Conservation (phyloP, 176 grass and related monocot species). For the Guadua angustifolia region DNA sequence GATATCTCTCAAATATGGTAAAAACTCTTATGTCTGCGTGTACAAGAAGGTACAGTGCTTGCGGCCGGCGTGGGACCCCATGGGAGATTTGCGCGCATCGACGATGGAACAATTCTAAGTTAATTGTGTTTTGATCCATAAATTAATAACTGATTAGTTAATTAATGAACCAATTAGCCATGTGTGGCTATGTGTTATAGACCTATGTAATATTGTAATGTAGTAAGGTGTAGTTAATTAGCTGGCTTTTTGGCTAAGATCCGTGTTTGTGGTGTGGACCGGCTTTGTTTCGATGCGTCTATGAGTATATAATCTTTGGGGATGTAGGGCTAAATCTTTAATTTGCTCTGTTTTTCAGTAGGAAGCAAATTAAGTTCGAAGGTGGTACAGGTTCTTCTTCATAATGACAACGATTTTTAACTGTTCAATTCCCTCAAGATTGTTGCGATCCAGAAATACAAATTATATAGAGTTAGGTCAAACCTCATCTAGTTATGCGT, state of each 20-base stretch:
- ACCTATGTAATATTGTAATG: too few relatives aligned
- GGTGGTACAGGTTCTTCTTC: conserved; percentile 6
- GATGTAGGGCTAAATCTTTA: background rate
- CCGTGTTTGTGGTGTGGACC: conserved; percentile 31
- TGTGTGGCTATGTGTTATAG: too few relatives aligned
- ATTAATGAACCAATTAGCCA: background rate
- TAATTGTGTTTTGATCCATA: background rate
- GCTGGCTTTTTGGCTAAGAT: conserved; percentile 3
- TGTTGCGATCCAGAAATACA: conserved; percentile 14
- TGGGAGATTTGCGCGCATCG: background rate
- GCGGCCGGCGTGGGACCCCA: background rate
- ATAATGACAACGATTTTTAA: background rate
- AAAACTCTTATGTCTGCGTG: background rate
- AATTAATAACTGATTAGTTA: background rate
- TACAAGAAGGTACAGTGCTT: conserved; percentile 25
- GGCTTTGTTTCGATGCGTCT: too few relatives aligned
- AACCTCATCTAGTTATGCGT: background rate
- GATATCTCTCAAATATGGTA: too few relatives aligned
- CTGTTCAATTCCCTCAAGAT: background rate
- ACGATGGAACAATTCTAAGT: background rate
- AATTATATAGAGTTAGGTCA: conserved; percentile 19
- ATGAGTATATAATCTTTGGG: background rate
- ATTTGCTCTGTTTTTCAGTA: conserved; percentile 14
- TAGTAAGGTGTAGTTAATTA: background rate
- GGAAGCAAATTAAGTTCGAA: conserved; percentile 16